phyloP scores from a whole-genome alignment of 108 stramenopile genomes.

The Pinguiococcus pyrenoidosus region DNA sequence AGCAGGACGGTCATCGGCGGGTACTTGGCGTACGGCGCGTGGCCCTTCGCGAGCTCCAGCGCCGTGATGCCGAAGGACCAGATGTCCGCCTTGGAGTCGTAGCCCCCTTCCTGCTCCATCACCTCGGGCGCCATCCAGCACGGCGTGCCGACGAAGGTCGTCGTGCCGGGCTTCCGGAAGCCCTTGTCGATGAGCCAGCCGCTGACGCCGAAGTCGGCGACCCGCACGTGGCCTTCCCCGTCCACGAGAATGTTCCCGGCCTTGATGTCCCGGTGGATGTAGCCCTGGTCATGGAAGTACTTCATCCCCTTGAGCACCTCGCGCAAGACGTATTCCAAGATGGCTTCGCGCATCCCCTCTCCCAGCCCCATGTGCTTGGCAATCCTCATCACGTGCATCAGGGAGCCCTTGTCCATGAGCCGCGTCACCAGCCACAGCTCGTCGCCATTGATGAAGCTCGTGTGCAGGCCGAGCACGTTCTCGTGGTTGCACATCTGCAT shows the following conservation, averaged over 20 bases:
- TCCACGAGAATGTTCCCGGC: conserved; percentile 74
- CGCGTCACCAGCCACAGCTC: conserved; percentile 84
- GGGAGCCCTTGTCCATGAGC: conserved; percentile 80
- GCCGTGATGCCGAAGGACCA: conserved; percentile 97
- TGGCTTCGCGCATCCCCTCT: conserved; percentile 30
- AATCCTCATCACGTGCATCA: conserved; percentile 43
- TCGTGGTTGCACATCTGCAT: conserved; percentile 79
- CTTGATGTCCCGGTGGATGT: conserved; percentile 95
- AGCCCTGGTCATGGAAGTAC: conserved; percentile 79
- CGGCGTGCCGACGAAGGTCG: conserved; percentile 30
- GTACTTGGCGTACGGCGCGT: conserved; percentile 87
- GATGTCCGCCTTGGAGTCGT: conserved; percentile 92
- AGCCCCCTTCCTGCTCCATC: conserved; percentile 92
- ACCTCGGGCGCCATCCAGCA: conserved; percentile 73
- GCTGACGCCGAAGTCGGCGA: conserved; percentile 92
- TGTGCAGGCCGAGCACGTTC: conserved; percentile 68
- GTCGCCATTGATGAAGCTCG: conserved; percentile 69
- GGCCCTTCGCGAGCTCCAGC: conserved; percentile 92
- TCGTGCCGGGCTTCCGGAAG: conserved; percentile 12
- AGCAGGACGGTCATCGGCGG: conserved; percentile 94
- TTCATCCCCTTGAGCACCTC: conserved; percentile 70
- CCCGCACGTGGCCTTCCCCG: conserved; percentile 52
- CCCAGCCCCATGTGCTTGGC: conserved; percentile 17
- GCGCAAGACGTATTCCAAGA: conserved; percentile 62
- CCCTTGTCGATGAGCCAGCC: conserved; percentile 24